Evolutionary conservation across 805 yeast genomes (phyloP).

Genomic region (Lachancea meyersii): DNA sequence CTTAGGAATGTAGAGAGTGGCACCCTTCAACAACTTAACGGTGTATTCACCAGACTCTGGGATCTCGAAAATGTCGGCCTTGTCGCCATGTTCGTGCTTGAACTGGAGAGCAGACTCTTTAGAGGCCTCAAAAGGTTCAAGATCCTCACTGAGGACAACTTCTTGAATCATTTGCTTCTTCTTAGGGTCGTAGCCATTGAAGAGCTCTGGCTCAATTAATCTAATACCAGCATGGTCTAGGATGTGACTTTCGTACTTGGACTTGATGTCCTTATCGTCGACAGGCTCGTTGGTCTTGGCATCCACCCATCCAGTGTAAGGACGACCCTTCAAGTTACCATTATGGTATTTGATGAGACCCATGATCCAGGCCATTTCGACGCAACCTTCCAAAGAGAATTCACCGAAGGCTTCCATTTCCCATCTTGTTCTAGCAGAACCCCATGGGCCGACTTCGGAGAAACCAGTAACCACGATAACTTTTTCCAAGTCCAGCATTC

Average conservation of each 20-base stretch:
- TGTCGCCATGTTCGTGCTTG: slow-evolving; percentile 88
- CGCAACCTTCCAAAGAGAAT: slow-evolving; percentile 94
- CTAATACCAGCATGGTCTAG: slow-evolving; percentile 95
- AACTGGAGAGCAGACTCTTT: slow-evolving; percentile 94
- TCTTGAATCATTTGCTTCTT: slow-evolving; percentile 92
- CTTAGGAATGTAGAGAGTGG: slow-evolving; percentile 84
- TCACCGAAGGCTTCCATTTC: slow-evolving; percentile 96
- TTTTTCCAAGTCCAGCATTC: slow-evolving; percentile 84
- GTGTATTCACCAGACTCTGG: slow-evolving; percentile 89
- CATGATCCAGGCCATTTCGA: slow-evolving; percentile 99
- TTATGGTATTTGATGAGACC: slow-evolving; percentile 93
- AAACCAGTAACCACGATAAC: slow-evolving; percentile 96
- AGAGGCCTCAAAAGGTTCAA: slow-evolving; percentile 92
- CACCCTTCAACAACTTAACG: slow-evolving; percentile 87
- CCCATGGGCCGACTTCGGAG: slow-evolving; percentile 99
- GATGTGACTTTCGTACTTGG: slow-evolving; percentile 83
- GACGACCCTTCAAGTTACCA: slow-evolving; percentile 56
- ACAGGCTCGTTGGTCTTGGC: slow-evolving; percentile 88
- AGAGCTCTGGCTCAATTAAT: slow-evolving; percentile 91
- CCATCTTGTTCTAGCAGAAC: slow-evolving; percentile 98
- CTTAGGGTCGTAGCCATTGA: slow-evolving; percentile 89
- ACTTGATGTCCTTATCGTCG: slow-evolving; percentile 89
- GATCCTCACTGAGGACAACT: slow-evolving; percentile 91
- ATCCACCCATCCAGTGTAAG: slow-evolving; percentile 97
- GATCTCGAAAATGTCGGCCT: slow-evolving; percentile 84